Percentiles rank a stretch among this genome's conserved stretches.
Evolutionary conservation across 768 basidiomycete genomes (phyloP).

Genomic region (Lactifluus hygrophoroides): DNA sequence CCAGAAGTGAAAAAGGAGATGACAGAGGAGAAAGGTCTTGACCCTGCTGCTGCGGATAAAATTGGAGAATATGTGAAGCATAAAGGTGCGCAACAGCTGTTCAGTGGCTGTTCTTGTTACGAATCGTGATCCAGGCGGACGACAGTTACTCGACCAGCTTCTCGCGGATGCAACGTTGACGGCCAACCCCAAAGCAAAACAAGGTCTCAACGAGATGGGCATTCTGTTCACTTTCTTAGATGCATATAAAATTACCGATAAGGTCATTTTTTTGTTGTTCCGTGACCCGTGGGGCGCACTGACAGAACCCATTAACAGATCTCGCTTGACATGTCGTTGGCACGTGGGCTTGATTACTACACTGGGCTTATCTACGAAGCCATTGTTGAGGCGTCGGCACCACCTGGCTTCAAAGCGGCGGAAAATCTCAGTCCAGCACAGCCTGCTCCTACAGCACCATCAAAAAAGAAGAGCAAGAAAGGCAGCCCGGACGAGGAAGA

Average conservation of each 20-base stretch:
- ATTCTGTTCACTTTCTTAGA: conserved; percentile 75
- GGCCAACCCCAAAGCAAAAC: conserved; percentile 64
- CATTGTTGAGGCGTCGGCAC: conserved; percentile 86
- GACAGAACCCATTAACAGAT: conserved; percentile 39
- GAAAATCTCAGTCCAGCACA: conserved; percentile 32
- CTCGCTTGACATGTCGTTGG: conserved; percentile 93
- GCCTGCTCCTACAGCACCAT: conserved; percentile 27
- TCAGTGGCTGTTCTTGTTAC: background rate
- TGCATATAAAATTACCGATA: conserved; percentile 71
- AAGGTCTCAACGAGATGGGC: conserved; percentile 81
- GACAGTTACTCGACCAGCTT: conserved; percentile 64
- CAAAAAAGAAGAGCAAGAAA: conserved; percentile 39
- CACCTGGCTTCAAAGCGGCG: conserved; percentile 63
- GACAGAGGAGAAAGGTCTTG: conserved; percentile 91
- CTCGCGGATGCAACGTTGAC: conserved; percentile 53
- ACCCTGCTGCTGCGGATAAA: conserved; percentile 71
- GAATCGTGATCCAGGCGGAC: conserved; percentile 47
- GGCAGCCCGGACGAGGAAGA: conserved; percentile 52
- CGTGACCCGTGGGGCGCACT: background rate
- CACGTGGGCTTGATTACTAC: conserved; percentile 97
- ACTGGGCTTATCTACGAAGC: conserved; percentile 99
- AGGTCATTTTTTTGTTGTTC: conserved; percentile 37
- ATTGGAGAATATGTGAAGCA: conserved; percentile 96
- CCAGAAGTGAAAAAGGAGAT: conserved; percentile 90
- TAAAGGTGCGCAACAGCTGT: conserved; percentile 52